Evolutionary conservation across 2,329 filamentous ascomycete species (phyloP).

Genomic region (Fusarium brachygibbosum): DNA sequence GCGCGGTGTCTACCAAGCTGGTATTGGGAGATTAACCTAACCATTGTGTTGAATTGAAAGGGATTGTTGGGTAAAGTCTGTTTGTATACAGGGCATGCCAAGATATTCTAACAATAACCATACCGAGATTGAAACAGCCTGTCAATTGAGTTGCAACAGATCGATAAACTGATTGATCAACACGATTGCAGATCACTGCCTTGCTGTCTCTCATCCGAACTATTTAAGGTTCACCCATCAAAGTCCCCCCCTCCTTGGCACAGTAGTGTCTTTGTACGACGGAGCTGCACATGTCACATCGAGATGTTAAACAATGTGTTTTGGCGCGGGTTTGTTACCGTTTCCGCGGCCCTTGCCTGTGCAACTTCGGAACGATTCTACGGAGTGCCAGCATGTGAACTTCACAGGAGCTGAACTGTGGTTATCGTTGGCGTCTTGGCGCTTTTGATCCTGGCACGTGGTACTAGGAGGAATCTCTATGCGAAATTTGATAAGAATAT

Average conservation of each 20-base stretch:
- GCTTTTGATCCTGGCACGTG: slow-evolving; percentile 1
- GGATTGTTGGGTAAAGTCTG: neutral
- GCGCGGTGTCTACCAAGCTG: neutral
- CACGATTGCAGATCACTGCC: slow-evolving; percentile 16
- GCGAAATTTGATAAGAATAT: neutral
- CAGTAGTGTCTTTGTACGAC: neutral
- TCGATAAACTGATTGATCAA: slow-evolving; percentile 20
- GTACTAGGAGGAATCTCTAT: neutral
- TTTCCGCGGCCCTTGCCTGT: slow-evolving; percentile 3
- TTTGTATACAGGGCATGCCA: neutral
- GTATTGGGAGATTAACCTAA: neutral
- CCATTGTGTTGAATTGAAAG: neutral
- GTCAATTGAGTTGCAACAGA: slow-evolving; percentile 11
- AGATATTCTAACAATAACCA: neutral
- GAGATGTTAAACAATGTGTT: neutral
- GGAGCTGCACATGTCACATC: neutral
- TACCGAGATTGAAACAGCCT: neutral
- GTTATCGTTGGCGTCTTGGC: neutral
- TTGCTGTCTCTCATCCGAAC: neutral
- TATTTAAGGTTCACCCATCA: slow-evolving; percentile 7
- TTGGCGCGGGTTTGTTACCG: neutral
- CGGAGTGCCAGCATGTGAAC: neutral
- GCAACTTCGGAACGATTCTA: neutral
- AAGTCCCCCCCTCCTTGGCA: slow-evolving; percentile 2
- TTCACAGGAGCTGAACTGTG: neutral